Evolutionary conservation across 176 grass and related monocot genomes (phyloP).

Genomic region (Secale cereale): DNA sequence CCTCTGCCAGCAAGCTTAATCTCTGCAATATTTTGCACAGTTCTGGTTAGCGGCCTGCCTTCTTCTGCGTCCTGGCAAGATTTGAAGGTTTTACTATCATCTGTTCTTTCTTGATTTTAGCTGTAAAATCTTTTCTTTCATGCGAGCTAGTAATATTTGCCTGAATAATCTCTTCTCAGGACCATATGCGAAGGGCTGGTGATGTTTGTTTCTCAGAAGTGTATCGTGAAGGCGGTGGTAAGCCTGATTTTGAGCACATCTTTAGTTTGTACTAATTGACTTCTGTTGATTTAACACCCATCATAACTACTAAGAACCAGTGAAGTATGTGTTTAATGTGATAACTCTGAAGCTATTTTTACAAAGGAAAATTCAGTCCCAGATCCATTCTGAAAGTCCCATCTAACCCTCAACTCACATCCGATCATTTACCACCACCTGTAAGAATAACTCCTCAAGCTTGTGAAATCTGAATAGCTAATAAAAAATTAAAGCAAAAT

Average conservation of each 20-base stretch:
- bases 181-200: conserved; percentile 97
- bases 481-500: neutral
- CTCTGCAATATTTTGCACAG: conserved; percentile 32
- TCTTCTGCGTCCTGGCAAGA: conserved; percentile 99
- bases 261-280: neutral
- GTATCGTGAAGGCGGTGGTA: conserved; percentile 77
- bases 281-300: neutral
- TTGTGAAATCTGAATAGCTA: neutral
- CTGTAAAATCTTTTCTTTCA: neutral
- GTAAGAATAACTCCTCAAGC: neutral
- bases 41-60: conserved; percentile 78
- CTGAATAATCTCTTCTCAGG: conserved; percentile 36
- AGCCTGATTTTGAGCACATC: conserved; percentile 24
- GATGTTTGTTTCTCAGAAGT: conserved; percentile 99
- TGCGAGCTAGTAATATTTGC: neutral
- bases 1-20: neutral
- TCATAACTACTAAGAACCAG: neutral
- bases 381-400: neutral
- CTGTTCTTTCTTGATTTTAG: neutral
- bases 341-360: neutral
- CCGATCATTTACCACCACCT: neutral
- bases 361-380: neutral
- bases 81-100: conserved; percentile 62
- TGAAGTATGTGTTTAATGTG: neutral
- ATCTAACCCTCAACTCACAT: neutral